Evolutionary conservation across 2,329 filamentous ascomycete genomes (phyloP).

Genomic region (Drechmeria coniospora): DNA sequence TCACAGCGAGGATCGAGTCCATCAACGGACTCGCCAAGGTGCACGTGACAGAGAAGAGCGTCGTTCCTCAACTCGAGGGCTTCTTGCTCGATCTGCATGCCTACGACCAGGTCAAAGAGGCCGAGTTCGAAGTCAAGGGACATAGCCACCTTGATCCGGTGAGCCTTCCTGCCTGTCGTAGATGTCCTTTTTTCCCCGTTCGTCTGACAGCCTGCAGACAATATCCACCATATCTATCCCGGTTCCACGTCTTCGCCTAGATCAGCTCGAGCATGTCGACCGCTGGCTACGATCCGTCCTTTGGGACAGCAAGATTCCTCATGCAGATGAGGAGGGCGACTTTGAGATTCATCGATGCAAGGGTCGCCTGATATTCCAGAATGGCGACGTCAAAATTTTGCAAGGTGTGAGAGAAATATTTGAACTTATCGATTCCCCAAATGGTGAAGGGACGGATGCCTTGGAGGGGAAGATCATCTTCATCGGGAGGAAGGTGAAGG

Average conservation of each 20-base stretch:
- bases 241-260: constrained; percentile 41
- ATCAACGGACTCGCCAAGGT: constrained; percentile 87
- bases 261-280: constrained; percentile 52
- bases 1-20: constrained; percentile 56
- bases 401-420: constrained; percentile 92
- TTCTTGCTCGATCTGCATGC: constrained; percentile 81
- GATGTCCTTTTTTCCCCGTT: no score
- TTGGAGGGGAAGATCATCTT: constrained; percentile 43
- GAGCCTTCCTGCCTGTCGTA: constrained; percentile 15
- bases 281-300: constrained; percentile 68
- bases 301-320: constrained; percentile 60
- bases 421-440: constrained; percentile 59
- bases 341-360: constrained; percentile 86
- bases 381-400: constrained; percentile 58
- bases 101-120: constrained; percentile 65
- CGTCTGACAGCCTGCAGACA: constrained; percentile 32
- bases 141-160: constrained; percentile 87
- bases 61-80: constrained; percentile 69
- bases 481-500: constrained; percentile 41
- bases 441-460: constrained; percentile 13
- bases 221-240: constrained; percentile 71
- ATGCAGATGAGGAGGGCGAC: constrained; percentile 14
- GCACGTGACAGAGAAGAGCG: constrained; percentile 64
- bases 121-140: constrained; percentile 59
- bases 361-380: constrained; percentile 51